phyloP scores from a whole-genome alignment of 2,329 filamentous ascomycete species.

The Lomentospora prolificans region DNA sequence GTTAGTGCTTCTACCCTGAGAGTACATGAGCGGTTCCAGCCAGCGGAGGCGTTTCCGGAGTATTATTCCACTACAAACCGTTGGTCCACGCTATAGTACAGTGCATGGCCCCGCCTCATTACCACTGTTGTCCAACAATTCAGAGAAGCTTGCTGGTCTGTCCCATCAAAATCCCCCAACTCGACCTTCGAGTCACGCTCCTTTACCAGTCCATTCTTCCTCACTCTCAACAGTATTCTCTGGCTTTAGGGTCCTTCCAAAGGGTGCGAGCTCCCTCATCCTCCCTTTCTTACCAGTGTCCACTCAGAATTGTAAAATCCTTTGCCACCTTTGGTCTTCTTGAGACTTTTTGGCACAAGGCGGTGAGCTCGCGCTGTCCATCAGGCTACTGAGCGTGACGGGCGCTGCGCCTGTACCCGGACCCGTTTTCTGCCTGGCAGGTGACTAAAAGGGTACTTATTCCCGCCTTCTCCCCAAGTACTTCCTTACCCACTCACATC shows the following conservation, averaged over 20 bases:
- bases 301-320: no score
- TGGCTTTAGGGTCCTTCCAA: neutral
- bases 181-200: neutral
- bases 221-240: neutral
- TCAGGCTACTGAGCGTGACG: no score
- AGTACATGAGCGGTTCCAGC: no score
- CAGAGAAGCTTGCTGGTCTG: neutral
- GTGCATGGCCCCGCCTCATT: neutral
- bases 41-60: neutral
- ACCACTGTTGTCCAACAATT: neutral
- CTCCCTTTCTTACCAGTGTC: neutral
- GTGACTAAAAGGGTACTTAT: slow-evolving; percentile 6
- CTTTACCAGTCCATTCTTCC: neutral
- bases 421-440: slow-evolving; percentile 2
- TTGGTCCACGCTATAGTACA: neutral
- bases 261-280: neutral
- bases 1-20: neutral
- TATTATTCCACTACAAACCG: neutral
- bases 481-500: slow-evolving; percentile 1
- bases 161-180: neutral
- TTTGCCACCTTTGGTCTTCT: no score
- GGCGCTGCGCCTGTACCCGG: neutral
- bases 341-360: no score
- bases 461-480: slow-evolving; percentile 4
- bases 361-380: no score